Evolutionary conservation across 2,329 filamentous ascomycete species (phyloP).

Genomic region (Alternaria consortialis): DNA sequence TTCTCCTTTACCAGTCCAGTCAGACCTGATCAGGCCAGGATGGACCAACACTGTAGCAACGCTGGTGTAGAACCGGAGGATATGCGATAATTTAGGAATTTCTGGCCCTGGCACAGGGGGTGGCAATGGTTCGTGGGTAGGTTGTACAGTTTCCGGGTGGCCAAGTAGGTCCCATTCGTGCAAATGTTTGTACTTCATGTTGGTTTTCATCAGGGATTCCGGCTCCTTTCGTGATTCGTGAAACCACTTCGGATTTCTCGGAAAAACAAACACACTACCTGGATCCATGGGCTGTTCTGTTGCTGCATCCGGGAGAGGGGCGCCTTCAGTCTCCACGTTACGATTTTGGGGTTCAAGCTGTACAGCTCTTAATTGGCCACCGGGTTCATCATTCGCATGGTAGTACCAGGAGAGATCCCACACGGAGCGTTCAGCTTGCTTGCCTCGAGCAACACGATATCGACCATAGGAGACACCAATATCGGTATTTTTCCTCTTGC

Average conservation of each 20-base stretch:
- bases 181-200: neutral
- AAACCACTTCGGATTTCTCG: no score
- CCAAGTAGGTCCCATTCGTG: neutral
- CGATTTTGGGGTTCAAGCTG: neutral
- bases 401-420: neutral
- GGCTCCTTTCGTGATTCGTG: neutral
- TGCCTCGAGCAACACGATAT: neutral
- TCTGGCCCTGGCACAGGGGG: neutral
- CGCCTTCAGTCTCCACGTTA: neutral
- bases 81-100: slow-evolving; percentile 10
- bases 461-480: neutral
- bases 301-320: neutral
- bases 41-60: slow-evolving; percentile 9
- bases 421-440: neutral
- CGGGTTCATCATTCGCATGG: neutral
- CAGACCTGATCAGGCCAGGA: neutral
- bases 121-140: neutral
- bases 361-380: neutral
- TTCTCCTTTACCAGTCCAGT: neutral
- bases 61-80: slow-evolving; percentile 15
- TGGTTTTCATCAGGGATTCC: neutral
- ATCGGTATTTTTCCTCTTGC: neutral
- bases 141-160: neutral
- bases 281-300: no score
- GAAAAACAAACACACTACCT: no score